Evolutionary conservation across 2,329 filamentous ascomycete genomes (phyloP), one percentile per base, ranked within the genome.

Genomic region (Botrytis fabae): DNA sequence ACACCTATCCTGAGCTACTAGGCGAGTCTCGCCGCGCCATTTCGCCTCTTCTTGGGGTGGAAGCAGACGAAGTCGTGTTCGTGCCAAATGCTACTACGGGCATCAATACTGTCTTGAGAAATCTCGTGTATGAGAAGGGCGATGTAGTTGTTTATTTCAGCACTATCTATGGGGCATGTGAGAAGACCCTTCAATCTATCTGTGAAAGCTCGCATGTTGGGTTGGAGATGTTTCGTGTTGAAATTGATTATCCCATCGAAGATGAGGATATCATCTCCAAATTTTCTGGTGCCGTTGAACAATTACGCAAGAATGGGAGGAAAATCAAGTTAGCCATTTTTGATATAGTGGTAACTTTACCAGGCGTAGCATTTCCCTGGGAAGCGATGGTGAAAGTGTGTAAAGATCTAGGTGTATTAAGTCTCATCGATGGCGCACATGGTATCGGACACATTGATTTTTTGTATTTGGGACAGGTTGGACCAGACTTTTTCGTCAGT

Each of bases 401-500:
- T 81, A 87, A 85, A 60, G 86, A 91, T 71, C 82, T 90, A 20
- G 88, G 87, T 0, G 84, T 97, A 6, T 79, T 95, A 74, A 94
- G 91, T 79, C 84, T 93, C 40, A 85, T 98, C 54, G 95, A 98
- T 81, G 95, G 89, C 22, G 95, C 95, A 0, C 95, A 98, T 20
- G 54, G 54, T 18, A 59, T 59, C 28, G 51, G 25, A 16, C 85
- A 87, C 4, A 82, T 97, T 28, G 88, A 97, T 81, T 73, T 80
- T 20, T 82, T 97, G 18, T 88, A 97, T 83, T 94, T 4, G 88
- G 93, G 74, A 91, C 93, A 0, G 94, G 98, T 94, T 3, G 88
- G 93, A 74, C 91, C 94, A 0, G 95, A 98, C 82, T 97, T 97
- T 83, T 93, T 97, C 79, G 88, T 95, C 12, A 92, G 87, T 73